Conservation (phyloP, 2,329 filamentous ascomycete genomes). For the Blumeria graminis region DNA sequence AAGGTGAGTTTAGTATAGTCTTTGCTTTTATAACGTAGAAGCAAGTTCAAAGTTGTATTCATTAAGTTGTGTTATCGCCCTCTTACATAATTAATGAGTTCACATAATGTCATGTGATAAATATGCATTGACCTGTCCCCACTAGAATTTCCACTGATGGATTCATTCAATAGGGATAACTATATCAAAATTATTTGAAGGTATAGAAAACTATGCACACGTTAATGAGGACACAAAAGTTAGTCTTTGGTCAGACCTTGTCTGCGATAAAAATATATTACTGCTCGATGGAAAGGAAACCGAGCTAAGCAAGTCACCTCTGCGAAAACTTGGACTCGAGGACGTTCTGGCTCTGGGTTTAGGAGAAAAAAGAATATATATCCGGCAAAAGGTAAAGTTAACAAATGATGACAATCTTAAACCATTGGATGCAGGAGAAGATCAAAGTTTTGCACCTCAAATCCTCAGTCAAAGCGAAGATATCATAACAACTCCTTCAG, state of each 20-base stretch:
- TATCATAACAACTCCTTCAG: neutral
- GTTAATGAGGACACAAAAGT: slow-evolving; percentile 2
- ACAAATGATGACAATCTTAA: neutral
- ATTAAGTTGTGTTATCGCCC: neutral
- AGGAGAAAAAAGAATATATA: slow-evolving; percentile 4
- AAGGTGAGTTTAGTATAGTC: neutral
- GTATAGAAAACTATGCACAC: neutral
- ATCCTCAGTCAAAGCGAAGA: neutral
- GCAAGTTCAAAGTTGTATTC: neutral
- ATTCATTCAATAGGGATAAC: slow-evolving; percentile 2
- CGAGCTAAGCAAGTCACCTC: neutral
- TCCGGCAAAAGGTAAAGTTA: neutral
- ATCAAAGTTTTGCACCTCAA: neutral
- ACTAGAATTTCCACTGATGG: neutral
- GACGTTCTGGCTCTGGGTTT: slow-evolving; percentile 1
- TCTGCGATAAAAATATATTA: slow-evolving; percentile 2
- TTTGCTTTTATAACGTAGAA: neutral
- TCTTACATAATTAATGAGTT: neutral
- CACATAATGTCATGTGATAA: neutral
- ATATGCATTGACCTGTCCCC: neutral
- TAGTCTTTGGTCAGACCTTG: slow-evolving; percentile 4
- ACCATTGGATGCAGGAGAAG: neutral
- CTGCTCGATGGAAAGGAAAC: neutral
- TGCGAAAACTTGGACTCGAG: neutral
- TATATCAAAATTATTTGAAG: slow-evolving; percentile 4